These are phyloP conservation scores for Kodamaea nitidulidarum DNA, from an alignment of 805 yeast species.

Conservation along the genomic window DNA sequence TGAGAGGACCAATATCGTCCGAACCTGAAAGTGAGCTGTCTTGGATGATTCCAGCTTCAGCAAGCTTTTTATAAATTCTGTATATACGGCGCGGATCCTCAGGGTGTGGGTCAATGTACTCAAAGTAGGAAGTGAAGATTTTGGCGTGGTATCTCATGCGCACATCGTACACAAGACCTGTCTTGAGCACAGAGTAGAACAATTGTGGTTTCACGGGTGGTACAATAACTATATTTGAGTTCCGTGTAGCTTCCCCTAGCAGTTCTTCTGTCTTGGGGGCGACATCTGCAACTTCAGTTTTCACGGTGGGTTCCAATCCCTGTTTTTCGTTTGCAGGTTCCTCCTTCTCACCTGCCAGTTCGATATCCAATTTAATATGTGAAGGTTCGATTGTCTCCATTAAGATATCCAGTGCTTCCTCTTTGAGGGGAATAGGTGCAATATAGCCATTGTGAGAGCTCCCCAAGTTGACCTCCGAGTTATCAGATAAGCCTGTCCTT, in stretches of 20 bases:
- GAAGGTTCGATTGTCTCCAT: neutral
- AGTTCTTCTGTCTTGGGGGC: neutral
- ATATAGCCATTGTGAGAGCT: neutral
- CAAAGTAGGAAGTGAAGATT: slow-evolving; percentile 84
- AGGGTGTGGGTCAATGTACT: slow-evolving; percentile 97
- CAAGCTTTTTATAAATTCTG: slow-evolving; percentile 86
- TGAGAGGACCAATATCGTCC: slow-evolving; percentile 76
- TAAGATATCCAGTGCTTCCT: neutral
- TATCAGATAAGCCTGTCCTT: too few relatives aligned
- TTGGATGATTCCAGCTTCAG: slow-evolving; percentile 85
- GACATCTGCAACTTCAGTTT: neutral
- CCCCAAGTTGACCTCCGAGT: neutral
- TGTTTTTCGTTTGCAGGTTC: slow-evolving; percentile 2
- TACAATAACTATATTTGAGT: slow-evolving; percentile 34
- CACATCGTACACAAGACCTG: slow-evolving; percentile 94
- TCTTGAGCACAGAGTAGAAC: slow-evolving; percentile 71
- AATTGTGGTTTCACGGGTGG: slow-evolving; percentile 64
- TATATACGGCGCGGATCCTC: slow-evolving; percentile 97
- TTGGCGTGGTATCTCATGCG: slow-evolving; percentile 97
- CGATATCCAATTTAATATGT: neutral
- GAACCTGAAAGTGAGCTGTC: slow-evolving; percentile 73
- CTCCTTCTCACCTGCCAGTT: neutral
- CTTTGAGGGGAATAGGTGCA: neutral
- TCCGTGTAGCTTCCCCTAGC: neutral
- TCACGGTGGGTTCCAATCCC: neutral